Evolutionary conservation across 23 red algal genomes (phyloP).

Genomic region (Agarophyton chilense): DNA sequence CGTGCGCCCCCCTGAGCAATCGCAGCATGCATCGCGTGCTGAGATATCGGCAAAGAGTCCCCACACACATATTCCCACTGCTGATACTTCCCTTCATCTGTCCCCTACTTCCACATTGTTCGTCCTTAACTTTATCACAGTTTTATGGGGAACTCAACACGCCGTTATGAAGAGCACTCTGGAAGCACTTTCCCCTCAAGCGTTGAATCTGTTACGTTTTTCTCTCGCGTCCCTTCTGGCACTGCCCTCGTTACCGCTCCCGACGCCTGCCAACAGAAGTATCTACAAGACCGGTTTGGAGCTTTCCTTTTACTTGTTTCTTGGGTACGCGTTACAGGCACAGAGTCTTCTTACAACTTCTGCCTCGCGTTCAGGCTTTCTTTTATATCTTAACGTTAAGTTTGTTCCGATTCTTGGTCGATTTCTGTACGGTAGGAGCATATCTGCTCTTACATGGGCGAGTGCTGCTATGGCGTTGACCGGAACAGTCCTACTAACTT

Average conservation of each 20-base stretch:
- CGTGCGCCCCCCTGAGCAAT: neutral
- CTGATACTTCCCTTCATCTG: constrained; percentile 5
- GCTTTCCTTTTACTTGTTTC: constrained; percentile 85
- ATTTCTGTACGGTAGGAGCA: constrained; percentile 73
- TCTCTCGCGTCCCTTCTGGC: constrained; percentile 51
- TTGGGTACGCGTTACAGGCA: constrained; percentile 89
- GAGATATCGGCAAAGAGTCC: neutral
- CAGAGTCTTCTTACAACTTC: constrained; percentile 79
- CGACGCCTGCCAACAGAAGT: neutral
- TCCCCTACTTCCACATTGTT: constrained; percentile 32
- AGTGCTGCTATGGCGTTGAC: constrained; percentile 78
- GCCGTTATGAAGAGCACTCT: constrained; percentile 85
- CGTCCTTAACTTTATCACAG: constrained; percentile 79
- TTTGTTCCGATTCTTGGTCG: constrained; percentile 87
- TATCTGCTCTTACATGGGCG: constrained; percentile 66
- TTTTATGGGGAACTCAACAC: constrained; percentile 97
- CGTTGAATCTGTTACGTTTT: constrained; percentile 80
- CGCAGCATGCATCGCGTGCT: neutral
- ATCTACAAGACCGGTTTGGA: constrained; percentile 57
- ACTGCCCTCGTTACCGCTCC: constrained; percentile 39
- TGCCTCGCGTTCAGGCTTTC: constrained; percentile 87
- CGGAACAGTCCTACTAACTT: constrained; percentile 85
- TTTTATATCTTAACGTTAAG: constrained; percentile 97
- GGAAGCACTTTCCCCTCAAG: constrained; percentile 45
- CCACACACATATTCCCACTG: neutral